Conservation (phyloP, 331 rosid genomes). For the Phaseolus coccineus region DNA sequence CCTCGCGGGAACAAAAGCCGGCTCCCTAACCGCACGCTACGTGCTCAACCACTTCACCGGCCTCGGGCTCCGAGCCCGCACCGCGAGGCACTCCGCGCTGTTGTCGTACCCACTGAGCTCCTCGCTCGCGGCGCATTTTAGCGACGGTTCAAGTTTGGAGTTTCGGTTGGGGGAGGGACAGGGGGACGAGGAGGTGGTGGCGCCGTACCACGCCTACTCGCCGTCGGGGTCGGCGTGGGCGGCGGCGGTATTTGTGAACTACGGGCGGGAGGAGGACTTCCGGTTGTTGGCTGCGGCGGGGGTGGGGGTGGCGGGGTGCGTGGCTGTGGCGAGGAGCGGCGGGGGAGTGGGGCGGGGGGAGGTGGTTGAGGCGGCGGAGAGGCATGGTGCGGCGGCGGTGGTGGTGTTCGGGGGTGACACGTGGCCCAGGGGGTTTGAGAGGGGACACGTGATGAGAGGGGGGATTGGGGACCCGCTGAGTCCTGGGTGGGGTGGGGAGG, state of each 20-base stretch:
- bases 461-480: slow-evolving; percentile 84
- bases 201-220: slow-evolving; percentile 81
- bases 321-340: slow-evolving; percentile 61
- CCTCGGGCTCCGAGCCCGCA: slow-evolving; percentile 53
- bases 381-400: slow-evolving; percentile 61
- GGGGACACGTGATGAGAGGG: slow-evolving; percentile 79
- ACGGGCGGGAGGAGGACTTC: slow-evolving; percentile 68
- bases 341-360: slow-evolving; percentile 54
- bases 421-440: slow-evolving; percentile 70
- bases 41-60: slow-evolving; percentile 55
- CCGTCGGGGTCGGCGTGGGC: slow-evolving; percentile 70
- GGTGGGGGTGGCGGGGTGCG: slow-evolving; percentile 65
- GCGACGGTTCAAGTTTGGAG: slow-evolving; percentile 49
- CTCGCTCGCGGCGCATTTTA: slow-evolving; percentile 60
- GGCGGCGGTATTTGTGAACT: slow-evolving; percentile 62
- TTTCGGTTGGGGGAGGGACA: slow-evolving; percentile 48
- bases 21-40: slow-evolving; percentile 40
- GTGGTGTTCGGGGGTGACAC: slow-evolving; percentile 49
- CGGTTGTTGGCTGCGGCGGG: slow-evolving; percentile 48
- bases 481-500: slow-evolving; percentile 76
- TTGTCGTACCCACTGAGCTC: slow-evolving; percentile 71
- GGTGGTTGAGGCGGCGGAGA: slow-evolving; percentile 65
- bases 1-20: slow-evolving; percentile 74
- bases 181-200: slow-evolving; percentile 46
- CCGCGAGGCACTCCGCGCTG: slow-evolving; percentile 52